Base-by-base conservation (phyloP, 2,329 filamentous ascomycete genomes). In the Aspergillus calidoustus region DNA sequence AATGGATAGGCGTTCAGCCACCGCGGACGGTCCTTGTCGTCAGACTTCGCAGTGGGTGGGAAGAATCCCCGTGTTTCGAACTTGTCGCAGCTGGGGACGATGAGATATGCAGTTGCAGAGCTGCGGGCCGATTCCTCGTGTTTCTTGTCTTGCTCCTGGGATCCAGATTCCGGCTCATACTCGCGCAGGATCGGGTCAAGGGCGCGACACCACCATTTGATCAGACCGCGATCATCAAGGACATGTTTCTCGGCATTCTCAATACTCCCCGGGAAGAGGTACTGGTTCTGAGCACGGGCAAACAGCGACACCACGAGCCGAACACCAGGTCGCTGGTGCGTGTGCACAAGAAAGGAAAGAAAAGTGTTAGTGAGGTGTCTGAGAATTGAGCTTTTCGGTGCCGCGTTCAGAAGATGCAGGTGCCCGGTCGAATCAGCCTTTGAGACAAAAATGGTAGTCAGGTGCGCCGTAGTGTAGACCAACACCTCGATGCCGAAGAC, bases 351-450 rank as follows among this genome's bases (percentile, higher is more conserved):
- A 77, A 91, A 91, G 11, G 86, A 82, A 23, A 99, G 76, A 67
- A 98, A 97, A 0, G 88, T 86, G 5, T 88, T 87, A 52, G 89
- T 90, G 49, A 96, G 85, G 34, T 87, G 83, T 64, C 91, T 87
- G 7, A 80, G 72, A 54, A 97, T 84, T 0, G 92, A 92, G 3
- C 91, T 85, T 83, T 67, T 85, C 17, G 88, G 85, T 0, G 91
- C 80, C 19, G 70, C 54, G 51, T 85, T 80, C 41, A 93, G 80
- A 2, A 90, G 82, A 67, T 88, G 82, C 9, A 97, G 80, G 73
- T 92, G 96, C 25, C 96, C 95, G 0, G 94, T 97, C 9, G 95
- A 97, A 79, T 99, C 95, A 53, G 95, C 95, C 78, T 99, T 99
- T 65, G 93, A 94, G 25, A 99, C 90, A 75, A 99, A 99, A 57